Conservation (phyloP, 129 eudicot species). For the Flaveria sonorensis region DNA sequence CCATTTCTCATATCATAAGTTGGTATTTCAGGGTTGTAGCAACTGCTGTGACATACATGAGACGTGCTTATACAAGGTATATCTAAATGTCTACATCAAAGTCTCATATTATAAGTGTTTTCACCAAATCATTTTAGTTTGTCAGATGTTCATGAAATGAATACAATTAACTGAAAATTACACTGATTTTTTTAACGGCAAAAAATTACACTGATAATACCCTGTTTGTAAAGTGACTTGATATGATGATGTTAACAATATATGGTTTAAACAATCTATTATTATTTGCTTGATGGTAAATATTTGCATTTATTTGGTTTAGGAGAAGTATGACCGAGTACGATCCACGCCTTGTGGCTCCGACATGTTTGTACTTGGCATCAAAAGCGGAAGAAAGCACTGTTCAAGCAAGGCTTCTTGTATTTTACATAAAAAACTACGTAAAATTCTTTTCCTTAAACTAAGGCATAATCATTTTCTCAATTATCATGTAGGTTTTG, state of each 20-base stretch:
- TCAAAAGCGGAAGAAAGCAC: constrained; percentile 99
- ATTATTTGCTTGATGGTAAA: constrained; percentile 7
- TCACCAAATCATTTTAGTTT: constrained; percentile 5
- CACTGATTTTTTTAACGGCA: neutral
- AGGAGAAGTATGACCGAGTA: constrained; percentile 89
- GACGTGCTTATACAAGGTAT: constrained; percentile 90
- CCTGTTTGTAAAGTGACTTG: constrained; percentile 3
- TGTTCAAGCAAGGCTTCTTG: constrained; percentile 92
- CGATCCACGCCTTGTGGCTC: constrained; percentile 98
- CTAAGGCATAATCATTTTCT: neutral
- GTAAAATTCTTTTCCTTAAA: constrained; percentile 38
- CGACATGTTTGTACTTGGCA: constrained; percentile 94
- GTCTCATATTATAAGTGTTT: neutral
- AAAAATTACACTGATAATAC: neutral
- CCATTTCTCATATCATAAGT: constrained; percentile 16
- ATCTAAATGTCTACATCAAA: neutral
- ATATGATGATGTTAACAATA: neutral
- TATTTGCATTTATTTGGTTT: constrained; percentile 23
- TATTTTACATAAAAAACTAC: constrained; percentile 79
- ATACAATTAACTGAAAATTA: constrained; percentile 12
- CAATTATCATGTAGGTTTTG: constrained; percentile 14
- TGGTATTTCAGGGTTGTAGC: constrained; percentile 87
- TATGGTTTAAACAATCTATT: neutral
- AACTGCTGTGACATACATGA: constrained; percentile 96
- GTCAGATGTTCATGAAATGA: constrained; percentile 10